Evolutionary conservation across 805 yeast genomes (phyloP), one percentile per base, ranked within the genome.

Genomic region (Candida namnaoensis): DNA sequence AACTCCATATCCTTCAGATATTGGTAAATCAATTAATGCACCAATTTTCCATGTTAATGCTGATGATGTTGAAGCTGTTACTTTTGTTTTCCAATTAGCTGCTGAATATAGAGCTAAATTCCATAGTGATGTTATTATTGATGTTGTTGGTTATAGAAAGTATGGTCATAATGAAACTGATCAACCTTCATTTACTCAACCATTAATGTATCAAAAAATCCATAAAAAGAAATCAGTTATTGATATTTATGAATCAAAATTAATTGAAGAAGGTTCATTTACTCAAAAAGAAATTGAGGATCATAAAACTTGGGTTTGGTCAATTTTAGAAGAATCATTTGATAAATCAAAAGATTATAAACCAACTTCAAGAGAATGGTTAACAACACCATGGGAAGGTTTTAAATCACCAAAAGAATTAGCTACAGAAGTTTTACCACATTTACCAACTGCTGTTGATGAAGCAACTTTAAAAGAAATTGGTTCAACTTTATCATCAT

Each of bases 21-120:
- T 93, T 61, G 98, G 97, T 55, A 93, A 93, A 72, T 73, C 96
- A 32, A 85, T 88, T 65, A 90, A 91, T 62, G 96, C 98, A 24
- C 99, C 99, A 48, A 88, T 93, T 57, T 93, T 93, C 95, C 99
- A 93, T 68, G 98, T 93, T 40, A 93, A 93, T 60, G 97, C 98
- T 24, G 98, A 93, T 66, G 98, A 93, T 62, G 88, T 88, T 50
- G 99, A 93, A 72, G 86, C 95, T 37, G 82, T 84, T 45, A 84
- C 88, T 40, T 93, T 82, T 62, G 80, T 91, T 54, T 90, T 90
- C 78, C 84, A 88, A 66, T 74, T 93, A 64, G 99, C 99, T 50
- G 98, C 99, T 46, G 96, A 93, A 69, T 93, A 96, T 95, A 84
- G 99, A 71, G 86, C 93, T 38, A 81, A 87, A 46, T 93, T 86